Evolutionary conservation across 106 monocot species (phyloP), one percentile per base, ranked within the genome.

Genomic region (Platanthera zijinensis): DNA sequence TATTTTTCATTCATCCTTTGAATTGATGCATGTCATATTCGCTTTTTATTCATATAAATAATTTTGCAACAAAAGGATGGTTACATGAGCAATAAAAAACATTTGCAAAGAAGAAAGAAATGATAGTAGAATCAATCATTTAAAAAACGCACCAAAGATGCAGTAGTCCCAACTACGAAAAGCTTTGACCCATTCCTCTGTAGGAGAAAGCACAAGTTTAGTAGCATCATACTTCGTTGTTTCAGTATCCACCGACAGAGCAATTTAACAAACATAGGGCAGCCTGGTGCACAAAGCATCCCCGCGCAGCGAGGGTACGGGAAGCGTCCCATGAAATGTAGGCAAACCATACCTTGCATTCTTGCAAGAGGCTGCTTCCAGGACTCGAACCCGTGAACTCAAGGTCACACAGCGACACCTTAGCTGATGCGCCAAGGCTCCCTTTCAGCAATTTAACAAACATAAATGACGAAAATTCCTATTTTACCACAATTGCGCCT

Each of bases 151-250:
- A 92, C 92, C 87, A 92, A 73, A 54, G 92, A 92, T 78, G 92
- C 83, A 68, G 83, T 61, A 13, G 92, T 92, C 56, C 92, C 92
- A 69, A 92, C 92, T 45, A 82, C 74, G 74, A 92, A 89, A 71
- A 92, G 92, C 76, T 92, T 92, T 52, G 85, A 69, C 22, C 89
- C 87, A 85, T 92, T 92, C 21, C 85, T 73, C 92, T 92, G 85
- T 78, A 80, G 25, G n/a, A 75, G 72, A 78, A 62, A 80, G 22
- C 59, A 39, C 47, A 47, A 66, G 14, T 19, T 52, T 64, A 10
- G 56, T 30, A 28, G 48, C 5, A 11, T 61, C 67, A 76, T 28
- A 49, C 76, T 49, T 17, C 51, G 53, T 59, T 47, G 4, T 11
- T 64, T 62, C 9, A 39, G 32, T 17, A 51, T 72, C 72, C 21